These are phyloP conservation scores for Phycomyces nitens DNA, from an alignment of 192 early-diverging fungal genomes.

Conservation along the genomic window DNA sequence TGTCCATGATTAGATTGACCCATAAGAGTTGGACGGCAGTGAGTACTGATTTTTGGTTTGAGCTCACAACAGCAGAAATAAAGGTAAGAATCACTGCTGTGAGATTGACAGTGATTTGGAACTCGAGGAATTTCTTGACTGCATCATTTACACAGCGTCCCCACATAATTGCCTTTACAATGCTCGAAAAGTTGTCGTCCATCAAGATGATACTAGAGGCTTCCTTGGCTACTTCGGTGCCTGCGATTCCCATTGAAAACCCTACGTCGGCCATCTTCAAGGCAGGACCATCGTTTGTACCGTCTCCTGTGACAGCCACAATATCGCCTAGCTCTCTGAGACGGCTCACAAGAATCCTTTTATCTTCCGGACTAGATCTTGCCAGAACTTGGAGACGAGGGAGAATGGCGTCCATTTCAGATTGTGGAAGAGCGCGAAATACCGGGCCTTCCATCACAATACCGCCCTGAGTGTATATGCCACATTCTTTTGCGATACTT, in stretches of 20 bases:
- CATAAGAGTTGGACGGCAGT: slow-evolving; percentile 96
- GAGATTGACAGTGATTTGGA: slow-evolving; percentile 98
- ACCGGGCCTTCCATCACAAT: slow-evolving; percentile 92
- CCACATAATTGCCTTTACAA: slow-evolving; percentile 98
- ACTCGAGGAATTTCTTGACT: slow-evolving; percentile 98
- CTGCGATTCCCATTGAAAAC: slow-evolving; percentile 99
- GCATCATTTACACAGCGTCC: slow-evolving; percentile 94
- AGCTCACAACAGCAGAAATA: slow-evolving; percentile 68
- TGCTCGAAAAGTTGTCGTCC: slow-evolving; percentile 98
- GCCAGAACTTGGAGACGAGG: slow-evolving; percentile 95
- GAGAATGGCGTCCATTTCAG: slow-evolving; percentile 85
- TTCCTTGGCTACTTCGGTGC: slow-evolving; percentile 99
- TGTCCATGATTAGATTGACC: slow-evolving; percentile 99
- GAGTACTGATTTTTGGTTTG: slow-evolving; percentile 73
- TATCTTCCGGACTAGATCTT: slow-evolving; percentile 91
- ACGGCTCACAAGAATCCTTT: slow-evolving; percentile 87
- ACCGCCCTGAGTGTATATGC: slow-evolving; percentile 84
- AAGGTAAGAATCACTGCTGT: slow-evolving; percentile 86
- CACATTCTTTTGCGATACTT: slow-evolving; percentile 91
- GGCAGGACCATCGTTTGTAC: slow-evolving; percentile 97
- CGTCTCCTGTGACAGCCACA: slow-evolving; percentile 98
- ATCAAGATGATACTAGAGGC: slow-evolving; percentile 95
- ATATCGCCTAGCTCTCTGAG: slow-evolving; percentile 89
- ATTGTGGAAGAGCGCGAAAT: slow-evolving; percentile 78
- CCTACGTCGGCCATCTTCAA: slow-evolving; percentile 94